Conservation (phyloP, 768 basidiomycete species). For the Gautieria morchelliformis region DNA sequence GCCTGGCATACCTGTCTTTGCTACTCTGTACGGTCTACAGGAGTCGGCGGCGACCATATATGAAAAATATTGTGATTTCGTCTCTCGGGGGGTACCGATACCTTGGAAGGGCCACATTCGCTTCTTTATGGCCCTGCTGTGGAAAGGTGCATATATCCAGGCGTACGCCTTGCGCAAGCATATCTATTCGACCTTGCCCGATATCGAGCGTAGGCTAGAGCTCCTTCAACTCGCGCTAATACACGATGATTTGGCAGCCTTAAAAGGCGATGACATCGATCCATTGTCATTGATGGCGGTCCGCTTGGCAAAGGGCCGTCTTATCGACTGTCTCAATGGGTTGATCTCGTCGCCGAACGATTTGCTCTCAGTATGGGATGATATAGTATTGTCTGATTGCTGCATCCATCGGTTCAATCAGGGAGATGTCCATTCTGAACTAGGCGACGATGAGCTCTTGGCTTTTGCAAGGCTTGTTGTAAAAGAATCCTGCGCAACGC, state of each 20-base stretch:
- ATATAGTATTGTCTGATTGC: background rate
- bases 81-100: background rate
- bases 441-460: background rate
- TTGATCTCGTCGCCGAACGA: background rate
- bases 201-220: background rate
- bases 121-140: background rate
- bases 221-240: background rate
- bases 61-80: background rate
- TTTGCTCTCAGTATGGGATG: background rate
- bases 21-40: background rate
- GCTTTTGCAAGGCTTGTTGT: background rate
- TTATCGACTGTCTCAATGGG: background rate
- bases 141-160: background rate
- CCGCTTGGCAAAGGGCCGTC: background rate
- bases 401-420: background rate
- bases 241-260: background rate
- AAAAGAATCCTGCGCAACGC: background rate
- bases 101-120: background rate
- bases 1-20: background rate
- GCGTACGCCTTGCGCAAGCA: background rate
- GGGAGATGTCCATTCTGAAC: background rate
- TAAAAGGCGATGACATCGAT: background rate
- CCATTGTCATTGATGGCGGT: background rate
- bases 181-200: background rate
- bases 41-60: background rate